Evolutionary conservation across 1,284 basidiomycete species (phyloP).

Genomic region (Ceratobasidium sp.): DNA sequence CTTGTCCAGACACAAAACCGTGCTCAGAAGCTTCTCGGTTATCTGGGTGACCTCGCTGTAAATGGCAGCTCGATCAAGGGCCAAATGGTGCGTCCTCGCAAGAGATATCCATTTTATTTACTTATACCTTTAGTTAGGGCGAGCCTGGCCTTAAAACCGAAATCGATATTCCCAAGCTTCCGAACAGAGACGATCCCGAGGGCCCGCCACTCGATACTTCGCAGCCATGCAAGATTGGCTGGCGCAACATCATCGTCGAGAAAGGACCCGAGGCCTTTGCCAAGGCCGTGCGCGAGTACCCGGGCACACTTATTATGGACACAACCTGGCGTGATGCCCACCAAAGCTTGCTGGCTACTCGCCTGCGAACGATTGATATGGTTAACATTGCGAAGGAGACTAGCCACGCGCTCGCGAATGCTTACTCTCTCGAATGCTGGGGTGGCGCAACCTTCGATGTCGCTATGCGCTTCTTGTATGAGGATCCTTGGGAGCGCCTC

Average conservation of each 20-base stretch:
- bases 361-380: slow-evolving; percentile 96
- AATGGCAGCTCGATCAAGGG: slow-evolving; percentile 98
- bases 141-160: slow-evolving; percentile 96
- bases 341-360: slow-evolving; percentile 96
- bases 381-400: slow-evolving; percentile 99
- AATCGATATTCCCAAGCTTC: slow-evolving; percentile 82
- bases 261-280: slow-evolving; percentile 98
- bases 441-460: slow-evolving; percentile 99
- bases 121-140: slow-evolving; percentile 59
- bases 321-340: slow-evolving; percentile 99
- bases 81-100: slow-evolving; percentile 61
- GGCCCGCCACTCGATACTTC: slow-evolving; percentile 79
- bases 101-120: slow-evolving; percentile 7
- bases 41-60: slow-evolving; percentile 97
- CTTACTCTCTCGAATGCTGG: slow-evolving; percentile 99
- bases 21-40: slow-evolving; percentile 95
- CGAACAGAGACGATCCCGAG: slow-evolving; percentile 78
- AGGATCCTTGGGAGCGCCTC: slow-evolving; percentile 99
- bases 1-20: slow-evolving; percentile 97
- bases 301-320: slow-evolving; percentile 95
- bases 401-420: slow-evolving; percentile 91
- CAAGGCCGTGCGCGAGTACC: slow-evolving; percentile 96
- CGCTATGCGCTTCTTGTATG: slow-evolving; percentile 99
- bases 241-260: slow-evolving; percentile 99
- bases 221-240: slow-evolving; percentile 86